Evolutionary conservation across 169 alveolate species (phyloP).

Genomic region (Plasmodium malariae): DNA sequence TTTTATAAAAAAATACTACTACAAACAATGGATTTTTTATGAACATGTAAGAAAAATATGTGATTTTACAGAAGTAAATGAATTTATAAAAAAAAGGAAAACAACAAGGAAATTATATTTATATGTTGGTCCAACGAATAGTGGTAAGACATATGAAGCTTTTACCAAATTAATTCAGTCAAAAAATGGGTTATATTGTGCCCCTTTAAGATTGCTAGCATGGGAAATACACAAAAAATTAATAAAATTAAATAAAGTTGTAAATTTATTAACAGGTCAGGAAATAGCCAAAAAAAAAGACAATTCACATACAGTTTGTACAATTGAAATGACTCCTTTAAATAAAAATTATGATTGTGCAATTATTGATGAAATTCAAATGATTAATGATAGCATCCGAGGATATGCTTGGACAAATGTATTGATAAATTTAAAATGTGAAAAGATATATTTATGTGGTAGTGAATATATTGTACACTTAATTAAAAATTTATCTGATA

Average conservation of each 20-base stretch:
- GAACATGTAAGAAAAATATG: slow-evolving; percentile 49
- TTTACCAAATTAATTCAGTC: slow-evolving; percentile 85
- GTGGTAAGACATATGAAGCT: slow-evolving; percentile 94
- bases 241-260: slow-evolving; percentile 79
- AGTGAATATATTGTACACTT: slow-evolving; percentile 40
- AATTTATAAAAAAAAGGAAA: slow-evolving; percentile 47
- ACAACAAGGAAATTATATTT: slow-evolving; percentile 83
- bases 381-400: slow-evolving; percentile 90
- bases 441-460: slow-evolving; percentile 71
- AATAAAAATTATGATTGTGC: slow-evolving; percentile 89
- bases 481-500: slow-evolving; percentile 25
- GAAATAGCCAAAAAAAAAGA: slow-evolving; percentile 76
- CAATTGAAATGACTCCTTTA: slow-evolving; percentile 92
- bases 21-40: slow-evolving; percentile 71
- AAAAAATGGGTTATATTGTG: slow-evolving; percentile 91
- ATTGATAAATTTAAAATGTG: slow-evolving; percentile 87
- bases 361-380: slow-evolving; percentile 94
- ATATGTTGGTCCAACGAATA: slow-evolving; percentile 95
- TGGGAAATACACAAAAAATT: slow-evolving; percentile 91
- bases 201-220: slow-evolving; percentile 94
- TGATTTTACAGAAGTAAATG: slow-evolving; percentile 45
- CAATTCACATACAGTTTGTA: slow-evolving; percentile 90
- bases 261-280: slow-evolving; percentile 93
- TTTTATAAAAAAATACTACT: slow-evolving; percentile 47
- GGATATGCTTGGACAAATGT: slow-evolving; percentile 95